Base-by-base conservation (phyloP, 805 yeast genomes). In the Kodamaea fukazawae region DNA sequence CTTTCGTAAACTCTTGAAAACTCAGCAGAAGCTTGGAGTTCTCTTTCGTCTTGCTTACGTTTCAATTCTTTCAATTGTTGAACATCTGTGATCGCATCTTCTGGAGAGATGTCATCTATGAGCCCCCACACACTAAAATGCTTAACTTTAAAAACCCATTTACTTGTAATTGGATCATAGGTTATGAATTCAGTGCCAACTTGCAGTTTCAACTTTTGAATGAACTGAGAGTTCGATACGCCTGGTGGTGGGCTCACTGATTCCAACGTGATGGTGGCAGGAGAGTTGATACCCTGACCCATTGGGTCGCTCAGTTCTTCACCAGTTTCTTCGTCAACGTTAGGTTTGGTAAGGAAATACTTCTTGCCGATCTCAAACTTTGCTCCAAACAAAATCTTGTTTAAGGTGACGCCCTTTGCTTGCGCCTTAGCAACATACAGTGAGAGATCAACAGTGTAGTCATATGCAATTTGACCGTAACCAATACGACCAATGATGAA, bases 111-210 rank as follows among this genome's bases (percentile, higher is more conserved):
- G 17, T 82, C 87, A 47, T 81, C 85, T 12, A 83, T 73, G 28
- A 93, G 63, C 5, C 98, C 98, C 96, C 97, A 93, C 4, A 86
- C 78, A 65, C 96, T 88, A 54, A 93, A 93, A 65, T 93, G 99
- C 49, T 84, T 80, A 7, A 90, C 96, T 50, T 71, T 76, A 61
- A 87, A 89, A 1, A 83, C 79, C 88, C 90, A 89, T 4, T 76
- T 61, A 26, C 87, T 86, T 4, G 78, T 76, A 20, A 81, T 70
- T 3, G 89, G 88, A 51, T 85, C 89, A 55, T 82, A 89, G 4
- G 89, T 82, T 10, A 90, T 69, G 55, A 85, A 88, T 45, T 81
- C 81, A 81, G 83, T 87, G 4, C 90, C 96, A 25, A 52, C 72
- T 48, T 71, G 62, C 34, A 65, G 70, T 45, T 77, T 76, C 36